Evolutionary conservation across 306 rosid genomes (phyloP), one percentile per base, ranked within the genome.

Genomic region (Glycyrrhiza uralensis): DNA sequence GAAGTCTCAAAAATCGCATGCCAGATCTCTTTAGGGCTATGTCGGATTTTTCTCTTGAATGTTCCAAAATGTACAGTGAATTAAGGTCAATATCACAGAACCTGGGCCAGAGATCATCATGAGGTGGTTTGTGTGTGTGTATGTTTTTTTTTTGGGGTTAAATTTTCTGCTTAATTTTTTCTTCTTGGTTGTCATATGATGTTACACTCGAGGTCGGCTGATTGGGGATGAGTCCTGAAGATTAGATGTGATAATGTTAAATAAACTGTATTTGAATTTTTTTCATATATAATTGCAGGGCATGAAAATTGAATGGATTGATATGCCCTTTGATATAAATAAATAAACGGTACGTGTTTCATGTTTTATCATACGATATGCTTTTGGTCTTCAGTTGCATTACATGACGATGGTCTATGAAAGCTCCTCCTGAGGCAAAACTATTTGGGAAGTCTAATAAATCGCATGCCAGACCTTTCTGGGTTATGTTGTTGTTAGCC

Each of bases 21-120:
- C 99, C 99, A 2, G 96, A 91, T 44, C 97, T 95, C 66, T 91
- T 91, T 58, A 69, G 90, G 83, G 87, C 88, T 5, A 61, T 95
- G 82, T 77, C 77, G 3, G 87, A 69, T 44, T 95, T 95, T 28
- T 69, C 97, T 28, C 49, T 24, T 24, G 83, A 76, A 14, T 85
- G 97, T 78, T 81, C 90, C 36, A 70, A 76, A 55, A 95, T 91
- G 93, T 95, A 88, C 85, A 79, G 66, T 15, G 71, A 75, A 50
- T 74, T 95, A 75, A 81, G 68, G 45, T 66, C 85, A 45, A 62
- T 66, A 47, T 66, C 93, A 26, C 87, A 76, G 71, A 56, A 76
- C 71, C 84, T 65, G 74, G 80, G 78, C 65, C 83, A 69, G 71
- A 79, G 52, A 81, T 82, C 61, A 28, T 63, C 76, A 22, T 84